Percentiles rank a stretch among this genome's conserved stretches.
Evolutionary conservation across 148 eudicot genomes (phyloP).

Genomic region (Tetragonia tetragonoides): DNA sequence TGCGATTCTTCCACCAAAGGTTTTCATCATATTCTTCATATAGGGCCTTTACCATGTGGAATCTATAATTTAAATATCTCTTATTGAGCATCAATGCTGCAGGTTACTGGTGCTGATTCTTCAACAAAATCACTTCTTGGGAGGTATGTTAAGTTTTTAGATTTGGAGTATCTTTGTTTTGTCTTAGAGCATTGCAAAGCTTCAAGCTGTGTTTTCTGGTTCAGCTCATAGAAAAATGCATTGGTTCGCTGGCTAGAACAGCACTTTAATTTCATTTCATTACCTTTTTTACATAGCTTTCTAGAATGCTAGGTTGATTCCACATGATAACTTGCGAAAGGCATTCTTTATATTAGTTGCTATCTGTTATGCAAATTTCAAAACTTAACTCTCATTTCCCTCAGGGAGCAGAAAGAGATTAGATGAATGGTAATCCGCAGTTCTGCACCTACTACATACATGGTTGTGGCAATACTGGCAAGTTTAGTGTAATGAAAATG

Average conservation of each 20-base stretch:
- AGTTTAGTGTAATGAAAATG: neutral
- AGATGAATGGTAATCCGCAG: neutral
- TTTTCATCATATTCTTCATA: constrained; percentile 24
- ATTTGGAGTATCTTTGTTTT: constrained; percentile 3
- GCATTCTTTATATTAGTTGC: neutral
- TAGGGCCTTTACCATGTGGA: constrained; percentile 11
- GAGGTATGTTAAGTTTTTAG: constrained; percentile 44
- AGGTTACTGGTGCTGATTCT: constrained; percentile 48
- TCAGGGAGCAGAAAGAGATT: neutral
- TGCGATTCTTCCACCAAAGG: constrained; percentile 47
- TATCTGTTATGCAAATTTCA: neutral
- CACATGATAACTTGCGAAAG: neutral
- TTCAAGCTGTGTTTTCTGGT: neutral
- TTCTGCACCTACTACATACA: neutral
- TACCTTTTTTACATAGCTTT: neutral
- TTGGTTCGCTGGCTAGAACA: neutral
- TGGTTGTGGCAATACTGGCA: neutral
- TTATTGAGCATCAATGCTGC: constrained; percentile 28
- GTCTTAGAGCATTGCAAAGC: neutral
- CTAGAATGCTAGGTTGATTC: neutral
- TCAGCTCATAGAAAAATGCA: neutral
- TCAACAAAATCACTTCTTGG: constrained; percentile 36
- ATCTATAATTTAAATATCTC: constrained; percentile 3
- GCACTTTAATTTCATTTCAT: neutral
- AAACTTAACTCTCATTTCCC: neutral